Evolutionary conservation across 2,329 filamentous ascomycete species (phyloP), one percentile per base, ranked within the genome.

Genomic region (Pyricularia grisea): DNA sequence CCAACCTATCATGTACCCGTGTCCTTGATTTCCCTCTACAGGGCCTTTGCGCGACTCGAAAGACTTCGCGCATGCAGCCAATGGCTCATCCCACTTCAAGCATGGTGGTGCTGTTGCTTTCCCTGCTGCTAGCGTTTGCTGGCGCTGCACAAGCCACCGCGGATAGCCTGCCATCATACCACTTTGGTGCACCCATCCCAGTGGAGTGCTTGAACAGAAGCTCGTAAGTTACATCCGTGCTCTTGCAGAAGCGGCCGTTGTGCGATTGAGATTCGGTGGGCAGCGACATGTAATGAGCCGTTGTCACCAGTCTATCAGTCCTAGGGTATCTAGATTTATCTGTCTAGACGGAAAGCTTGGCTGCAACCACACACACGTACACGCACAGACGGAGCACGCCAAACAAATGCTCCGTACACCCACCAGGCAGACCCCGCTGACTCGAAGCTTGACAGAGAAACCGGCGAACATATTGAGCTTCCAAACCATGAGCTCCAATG

Each of bases 391-490:
- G 42, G 42, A 55, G 42, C 42, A 27, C 20, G 42, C 20, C 42
- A 55, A 36, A n/a, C 7, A 55, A 55, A 55, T 55, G 42, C 5
- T 20, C 20, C 20, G 20, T 63, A 60, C 31, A 50, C 55, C 31
- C 6, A 17, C 42, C 20, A n/a, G 20, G n/a, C 42, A 55, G 42
- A 55, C 25, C 65, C 17, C 36, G 27, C 33, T 67, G 36, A 50
- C 65, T 28, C 70, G 69, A 60, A 55, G 69, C 69, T 27, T 50
- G n/a, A 10, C 76, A 95, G 92, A 75, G 92, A 96, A 74, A 95
- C 92, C 10, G 93, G 93, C 78, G 93, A 97, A 79, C 93, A 97
- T 83, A 90, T 97, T 76, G 90, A 92, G 76, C 89, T 96, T 77
- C 84, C 85, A 50, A 84, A 89, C 72, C 90, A 95, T 76, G 90